phyloP scores from a whole-genome alignment of 2,329 filamentous ascomycete species.

The Hypoxylon sp. region DNA sequence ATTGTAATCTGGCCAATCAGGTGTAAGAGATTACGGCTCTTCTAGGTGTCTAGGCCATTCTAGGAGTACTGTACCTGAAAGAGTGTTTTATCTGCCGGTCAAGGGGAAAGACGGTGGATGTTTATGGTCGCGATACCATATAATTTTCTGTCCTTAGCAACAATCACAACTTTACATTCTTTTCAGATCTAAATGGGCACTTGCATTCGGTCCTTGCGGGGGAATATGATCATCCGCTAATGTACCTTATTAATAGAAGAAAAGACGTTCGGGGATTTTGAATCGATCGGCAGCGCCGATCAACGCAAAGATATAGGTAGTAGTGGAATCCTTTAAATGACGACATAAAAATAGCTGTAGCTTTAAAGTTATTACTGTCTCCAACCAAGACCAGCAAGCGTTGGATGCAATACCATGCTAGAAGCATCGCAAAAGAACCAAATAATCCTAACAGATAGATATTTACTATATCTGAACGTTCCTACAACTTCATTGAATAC shows the following conservation, averaged over 20 bases:
- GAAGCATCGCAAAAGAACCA: background rate
- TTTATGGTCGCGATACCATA: too few relatives aligned
- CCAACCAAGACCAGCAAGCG: background rate
- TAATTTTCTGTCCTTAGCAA: background rate
- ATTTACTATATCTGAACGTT: background rate
- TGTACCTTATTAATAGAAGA: background rate
- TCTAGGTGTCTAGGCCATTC: too few relatives aligned
- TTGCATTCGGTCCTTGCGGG: too few relatives aligned
- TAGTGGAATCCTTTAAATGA: background rate
- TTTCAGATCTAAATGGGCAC: too few relatives aligned
- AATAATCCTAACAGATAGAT: background rate
- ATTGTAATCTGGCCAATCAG: too few relatives aligned
- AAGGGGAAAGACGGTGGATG: too few relatives aligned
- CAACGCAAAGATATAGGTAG: background rate
- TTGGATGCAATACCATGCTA: background rate
- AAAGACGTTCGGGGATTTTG: background rate
- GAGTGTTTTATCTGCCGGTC: too few relatives aligned
- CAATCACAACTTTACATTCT: background rate
- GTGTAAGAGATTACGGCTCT: too few relatives aligned
- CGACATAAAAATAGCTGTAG: background rate
- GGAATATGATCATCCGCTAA: background rate
- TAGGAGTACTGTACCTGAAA: too few relatives aligned
- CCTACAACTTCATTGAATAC: background rate
- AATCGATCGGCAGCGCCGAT: conserved; percentile 7
- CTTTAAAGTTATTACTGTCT: background rate